phyloP scores from a whole-genome alignment of 2,329 filamentous ascomycete genomes.

The Talaromyces sp. region DNA sequence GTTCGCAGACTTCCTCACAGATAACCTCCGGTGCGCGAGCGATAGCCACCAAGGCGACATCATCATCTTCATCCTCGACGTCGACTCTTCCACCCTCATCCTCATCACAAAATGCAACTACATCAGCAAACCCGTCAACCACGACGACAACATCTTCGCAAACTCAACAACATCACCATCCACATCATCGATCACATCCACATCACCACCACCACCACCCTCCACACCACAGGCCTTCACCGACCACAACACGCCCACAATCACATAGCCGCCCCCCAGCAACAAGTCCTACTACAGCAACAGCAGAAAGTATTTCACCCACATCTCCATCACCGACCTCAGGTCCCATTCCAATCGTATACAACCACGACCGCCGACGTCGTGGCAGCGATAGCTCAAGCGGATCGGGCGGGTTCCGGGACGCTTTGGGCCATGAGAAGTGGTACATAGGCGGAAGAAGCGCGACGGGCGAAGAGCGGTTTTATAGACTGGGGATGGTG shows the following conservation, averaged over 20 bases:
- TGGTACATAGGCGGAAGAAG: conserved; percentile 52
- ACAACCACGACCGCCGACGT: conserved; percentile 39
- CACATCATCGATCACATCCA: conserved; percentile 14
- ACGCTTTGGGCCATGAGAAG: conserved; percentile 47
- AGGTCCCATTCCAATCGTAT: conserved; percentile 38
- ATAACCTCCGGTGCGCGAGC: conserved; percentile 42
- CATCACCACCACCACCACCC: conserved; percentile 30
- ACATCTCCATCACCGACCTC: conserved; percentile 23
- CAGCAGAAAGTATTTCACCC: conserved; percentile 16
- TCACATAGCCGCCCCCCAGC: conserved; percentile 29
- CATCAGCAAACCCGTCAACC: conserved; percentile 20
- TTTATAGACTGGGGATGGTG: conserved; percentile 49
- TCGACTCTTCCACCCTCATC: conserved; percentile 27
- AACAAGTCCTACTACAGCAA: conserved; percentile 6
- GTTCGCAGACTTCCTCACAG: conserved; percentile 39
- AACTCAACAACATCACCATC: conserved; percentile 22
- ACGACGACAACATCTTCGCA: conserved; percentile 13
- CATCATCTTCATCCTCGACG: conserved; percentile 20
- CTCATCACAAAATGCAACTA: background rate
- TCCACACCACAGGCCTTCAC: conserved; percentile 26
- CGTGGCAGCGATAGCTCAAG: conserved; percentile 49
- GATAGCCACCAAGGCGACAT: conserved; percentile 46
- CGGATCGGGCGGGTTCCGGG: conserved; percentile 47
- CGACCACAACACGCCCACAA: conserved; percentile 23
- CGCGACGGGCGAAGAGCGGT: conserved; percentile 47